Evolutionary conservation across 768 basidiomycete species (phyloP).

Genomic region (Lepiota venenata): DNA sequence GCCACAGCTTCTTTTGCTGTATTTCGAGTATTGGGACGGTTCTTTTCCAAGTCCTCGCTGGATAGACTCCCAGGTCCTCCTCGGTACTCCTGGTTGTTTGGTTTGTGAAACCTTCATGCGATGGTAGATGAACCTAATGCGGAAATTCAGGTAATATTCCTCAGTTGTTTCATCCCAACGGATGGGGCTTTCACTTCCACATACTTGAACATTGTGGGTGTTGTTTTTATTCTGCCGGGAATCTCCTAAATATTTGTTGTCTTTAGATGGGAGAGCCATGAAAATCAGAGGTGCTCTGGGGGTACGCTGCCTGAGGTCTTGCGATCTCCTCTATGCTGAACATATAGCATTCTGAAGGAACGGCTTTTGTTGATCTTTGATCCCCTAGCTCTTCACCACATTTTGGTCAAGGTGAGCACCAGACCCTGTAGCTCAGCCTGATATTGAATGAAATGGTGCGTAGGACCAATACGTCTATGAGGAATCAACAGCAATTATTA

Average conservation of each 20-base stretch:
- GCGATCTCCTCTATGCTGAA: neutral
- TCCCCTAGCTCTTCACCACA: slow-evolving; percentile 40
- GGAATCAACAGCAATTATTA: slow-evolving; percentile 20
- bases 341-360: slow-evolving; percentile 14
- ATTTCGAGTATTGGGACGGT: neutral
- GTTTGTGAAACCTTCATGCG: neutral
- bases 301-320: slow-evolving; percentile 18
- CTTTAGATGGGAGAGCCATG: slow-evolving; percentile 28
- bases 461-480: slow-evolving; percentile 31
- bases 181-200: slow-evolving; percentile 33
- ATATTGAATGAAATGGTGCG: neutral
- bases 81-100: neutral
- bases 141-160: slow-evolving; percentile 28
- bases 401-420: slow-evolving; percentile 34
- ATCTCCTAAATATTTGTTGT: neutral
- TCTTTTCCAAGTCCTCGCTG: neutral
- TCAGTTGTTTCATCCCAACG: slow-evolving; percentile 28
- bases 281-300: slow-evolving; percentile 31
- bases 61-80: slow-evolving; percentile 1
- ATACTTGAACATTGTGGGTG: slow-evolving; percentile 29
- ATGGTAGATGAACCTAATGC: neutral
- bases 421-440: neutral
- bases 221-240: neutral
- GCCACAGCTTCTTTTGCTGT: neutral
- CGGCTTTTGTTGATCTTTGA: slow-evolving; percentile 38